Evolutionary conservation across 192 early-diverging fungal species (phyloP).

Genomic region (Lunasporangiospora selenospora): DNA sequence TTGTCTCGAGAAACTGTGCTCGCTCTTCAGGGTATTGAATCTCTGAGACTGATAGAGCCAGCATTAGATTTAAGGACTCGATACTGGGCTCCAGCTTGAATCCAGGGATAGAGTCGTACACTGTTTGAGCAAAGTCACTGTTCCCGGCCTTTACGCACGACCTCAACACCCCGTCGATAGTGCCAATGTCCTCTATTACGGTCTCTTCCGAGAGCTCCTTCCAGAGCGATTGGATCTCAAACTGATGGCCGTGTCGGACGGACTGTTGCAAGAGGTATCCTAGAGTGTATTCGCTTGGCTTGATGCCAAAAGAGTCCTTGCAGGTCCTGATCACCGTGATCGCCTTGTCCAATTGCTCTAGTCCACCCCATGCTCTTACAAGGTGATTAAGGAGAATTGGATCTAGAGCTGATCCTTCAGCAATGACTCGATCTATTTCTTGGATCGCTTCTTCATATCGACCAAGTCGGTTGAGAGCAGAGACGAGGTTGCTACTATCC

Average conservation of each 20-base stretch:
- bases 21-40: constrained; percentile 22
- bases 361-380: constrained; percentile 38
- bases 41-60: constrained; percentile 23
- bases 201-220: not conserved
- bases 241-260: not conserved
- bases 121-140: constrained; percentile 20
- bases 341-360: constrained; percentile 21
- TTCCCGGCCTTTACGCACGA: constrained; percentile 19
- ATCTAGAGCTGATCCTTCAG: constrained; percentile 1
- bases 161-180: constrained; percentile 33
- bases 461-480: constrained; percentile 19
- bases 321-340: constrained; percentile 6
- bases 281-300: constrained; percentile 31
- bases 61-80: constrained; percentile 40
- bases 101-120: constrained; percentile 20
- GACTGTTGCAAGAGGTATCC: constrained; percentile 38
- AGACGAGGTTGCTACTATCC: constrained; percentile 38
- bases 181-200: constrained; percentile 2
- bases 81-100: constrained; percentile 15
- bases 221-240: constrained; percentile 10
- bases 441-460: constrained; percentile 26
- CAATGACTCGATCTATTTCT: constrained; percentile 10
- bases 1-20: constrained; percentile 1
- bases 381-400: constrained; percentile 36
- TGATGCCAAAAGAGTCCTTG: not conserved